A percentile compares a stretch with the other conserved stretches of the same genome.
Evolutionary conservation across 2,329 filamentous ascomycete genomes (phyloP).

Genomic region (Sporothrix pseudoabietina): DNA sequence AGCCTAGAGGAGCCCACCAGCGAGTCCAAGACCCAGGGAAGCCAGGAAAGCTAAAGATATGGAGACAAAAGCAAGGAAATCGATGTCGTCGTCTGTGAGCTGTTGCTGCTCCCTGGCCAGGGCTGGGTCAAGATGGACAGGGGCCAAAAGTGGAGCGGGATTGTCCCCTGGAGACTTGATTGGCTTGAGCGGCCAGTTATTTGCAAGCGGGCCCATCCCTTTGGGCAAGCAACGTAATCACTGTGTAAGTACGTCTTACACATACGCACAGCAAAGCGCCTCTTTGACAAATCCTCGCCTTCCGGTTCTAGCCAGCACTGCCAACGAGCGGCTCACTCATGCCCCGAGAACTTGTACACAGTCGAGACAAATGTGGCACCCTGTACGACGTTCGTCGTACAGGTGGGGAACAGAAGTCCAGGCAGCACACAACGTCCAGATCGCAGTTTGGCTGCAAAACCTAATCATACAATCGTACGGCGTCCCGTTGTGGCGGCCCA

Average conservation of each 20-base stretch:
- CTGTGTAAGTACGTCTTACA: neutral
- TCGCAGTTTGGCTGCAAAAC: neutral
- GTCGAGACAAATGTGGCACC: neutral
- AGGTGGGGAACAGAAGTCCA: neutral
- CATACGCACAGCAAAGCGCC: neutral
- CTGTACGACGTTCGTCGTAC: neutral
- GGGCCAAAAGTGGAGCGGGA: neutral
- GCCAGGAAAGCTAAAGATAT: conserved; percentile 5
- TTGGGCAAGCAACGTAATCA: neutral
- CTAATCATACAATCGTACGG: neutral
- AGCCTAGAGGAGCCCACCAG: neutral
- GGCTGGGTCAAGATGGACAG: conserved; percentile 5
- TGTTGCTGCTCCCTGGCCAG: neutral
- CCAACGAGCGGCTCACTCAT: conserved; percentile 5
- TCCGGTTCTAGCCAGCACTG: neutral
- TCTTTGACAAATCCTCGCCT: conserved; percentile 8
- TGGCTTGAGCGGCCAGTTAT: neutral
- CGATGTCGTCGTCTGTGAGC: conserved; percentile 2
- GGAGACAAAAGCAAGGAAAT: conserved; percentile 7
- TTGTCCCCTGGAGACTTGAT: neutral
- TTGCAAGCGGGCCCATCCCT: neutral
- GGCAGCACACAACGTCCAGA: neutral
- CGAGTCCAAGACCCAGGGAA: neutral
- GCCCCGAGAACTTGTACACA: neutral
- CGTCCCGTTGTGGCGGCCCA: neutral